Evolutionary conservation across 164 flowering plant species (phyloP).

Genomic region (Vitis amurensis): DNA sequence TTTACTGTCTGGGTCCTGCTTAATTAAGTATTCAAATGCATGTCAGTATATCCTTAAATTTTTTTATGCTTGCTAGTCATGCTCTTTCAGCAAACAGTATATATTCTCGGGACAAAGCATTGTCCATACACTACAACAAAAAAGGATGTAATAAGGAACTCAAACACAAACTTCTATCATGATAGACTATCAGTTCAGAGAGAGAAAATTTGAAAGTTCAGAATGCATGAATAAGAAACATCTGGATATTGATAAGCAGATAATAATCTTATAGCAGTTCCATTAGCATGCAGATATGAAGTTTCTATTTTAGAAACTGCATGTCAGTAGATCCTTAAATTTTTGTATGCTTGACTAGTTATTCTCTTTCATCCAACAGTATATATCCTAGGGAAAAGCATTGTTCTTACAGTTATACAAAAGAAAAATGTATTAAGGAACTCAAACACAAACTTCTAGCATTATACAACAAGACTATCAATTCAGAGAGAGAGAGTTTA

Average conservation of each 20-base stretch:
- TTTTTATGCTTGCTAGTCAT: too few relatives aligned
- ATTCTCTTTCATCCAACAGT: too few relatives aligned
- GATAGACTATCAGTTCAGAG: neutral
- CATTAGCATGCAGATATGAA: slow-evolving; percentile 28
- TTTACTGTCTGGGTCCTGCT: slow-evolving; percentile 48
- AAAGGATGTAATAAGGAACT: neutral
- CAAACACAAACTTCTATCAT: neutral
- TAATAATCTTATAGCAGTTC: slow-evolving; percentile 61
- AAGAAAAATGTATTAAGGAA: neutral
- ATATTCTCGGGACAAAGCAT: too few relatives aligned
- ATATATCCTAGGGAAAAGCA: too few relatives aligned
- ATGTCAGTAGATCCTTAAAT: neutral
- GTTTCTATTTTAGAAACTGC: too few relatives aligned
- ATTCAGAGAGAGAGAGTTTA: neutral
- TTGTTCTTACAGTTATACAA: neutral
- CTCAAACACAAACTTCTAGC: neutral
- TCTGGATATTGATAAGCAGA: neutral
- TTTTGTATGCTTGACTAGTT: neutral
- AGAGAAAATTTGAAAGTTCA: neutral
- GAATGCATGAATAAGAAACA: too few relatives aligned
- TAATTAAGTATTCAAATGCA: slow-evolving; percentile 10
- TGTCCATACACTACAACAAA: neutral
- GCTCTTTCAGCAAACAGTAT: too few relatives aligned
- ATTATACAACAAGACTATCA: too few relatives aligned
- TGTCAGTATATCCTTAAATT: neutral